Evolutionary conservation across 768 basidiomycete species (phyloP).

Genomic region (Boletus sp.): DNA sequence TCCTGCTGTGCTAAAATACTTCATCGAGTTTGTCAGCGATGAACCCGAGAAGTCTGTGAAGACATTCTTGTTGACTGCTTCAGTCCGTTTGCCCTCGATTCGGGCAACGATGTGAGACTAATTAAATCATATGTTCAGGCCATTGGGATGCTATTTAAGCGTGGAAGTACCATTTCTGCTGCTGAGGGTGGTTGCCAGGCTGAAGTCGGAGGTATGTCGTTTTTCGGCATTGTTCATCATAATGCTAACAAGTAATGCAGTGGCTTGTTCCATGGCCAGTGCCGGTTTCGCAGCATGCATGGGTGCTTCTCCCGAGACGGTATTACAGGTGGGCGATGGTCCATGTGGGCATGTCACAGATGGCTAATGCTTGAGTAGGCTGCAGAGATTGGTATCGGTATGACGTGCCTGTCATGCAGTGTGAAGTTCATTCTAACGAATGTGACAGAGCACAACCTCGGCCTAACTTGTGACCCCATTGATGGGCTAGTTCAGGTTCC

Average conservation of each 20-base stretch:
- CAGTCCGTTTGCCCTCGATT: slow-evolving; percentile 46
- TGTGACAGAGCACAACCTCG: slow-evolving; percentile 72
- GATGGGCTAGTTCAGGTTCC: slow-evolving; percentile 93
- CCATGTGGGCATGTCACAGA: neutral
- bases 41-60: slow-evolving; percentile 84
- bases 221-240: neutral
- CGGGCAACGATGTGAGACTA: neutral
- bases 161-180: slow-evolving; percentile 95
- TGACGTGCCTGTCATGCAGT: slow-evolving; percentile 11
- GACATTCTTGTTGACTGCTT: slow-evolving; percentile 88
- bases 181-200: slow-evolving; percentile 96
- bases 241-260: slow-evolving; percentile 34
- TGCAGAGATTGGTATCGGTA: slow-evolving; percentile 89
- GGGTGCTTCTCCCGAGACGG: slow-evolving; percentile 85
- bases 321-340: slow-evolving; percentile 56
- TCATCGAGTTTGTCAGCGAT: slow-evolving; percentile 88
- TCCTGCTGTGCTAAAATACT: slow-evolving; percentile 88
- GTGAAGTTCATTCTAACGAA: slow-evolving; percentile 1
- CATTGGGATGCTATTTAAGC: slow-evolving; percentile 93
- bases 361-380: slow-evolving; percentile 41
- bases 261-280: slow-evolving; percentile 95
- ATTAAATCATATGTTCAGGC: slow-evolving; percentile 46
- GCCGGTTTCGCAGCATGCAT: slow-evolving; percentile 93
- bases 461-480: slow-evolving; percentile 92
- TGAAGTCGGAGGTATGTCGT: slow-evolving; percentile 77